phyloP scores from a whole-genome alignment of 768 basidiomycete genomes.

The Boletus sp. region DNA sequence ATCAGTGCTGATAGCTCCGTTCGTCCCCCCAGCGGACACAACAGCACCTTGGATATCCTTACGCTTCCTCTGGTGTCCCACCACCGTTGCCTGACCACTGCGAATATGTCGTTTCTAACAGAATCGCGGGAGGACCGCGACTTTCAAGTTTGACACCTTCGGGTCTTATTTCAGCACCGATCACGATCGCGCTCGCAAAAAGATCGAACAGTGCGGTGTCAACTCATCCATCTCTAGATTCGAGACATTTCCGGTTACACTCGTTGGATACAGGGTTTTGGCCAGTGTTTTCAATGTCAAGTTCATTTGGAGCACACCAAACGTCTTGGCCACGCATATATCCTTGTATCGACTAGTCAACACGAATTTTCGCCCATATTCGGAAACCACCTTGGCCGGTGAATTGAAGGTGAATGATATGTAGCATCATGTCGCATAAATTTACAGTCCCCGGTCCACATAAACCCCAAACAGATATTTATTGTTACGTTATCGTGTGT shows the following conservation, averaged over 20 bases:
- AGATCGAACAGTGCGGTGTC: conserved; percentile 8
- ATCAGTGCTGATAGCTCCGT: conserved; percentile 1
- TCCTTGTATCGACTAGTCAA: neutral
- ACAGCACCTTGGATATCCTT: neutral
- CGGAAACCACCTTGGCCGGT: neutral
- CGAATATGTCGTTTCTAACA: neutral
- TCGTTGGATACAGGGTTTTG: conserved; percentile 1
- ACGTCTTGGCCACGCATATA: neutral
- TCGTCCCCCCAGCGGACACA: neutral
- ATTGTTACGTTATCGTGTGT: conserved; percentile 16
- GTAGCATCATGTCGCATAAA: neutral
- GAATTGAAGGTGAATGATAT: neutral
- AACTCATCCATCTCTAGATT: conserved; percentile 15
- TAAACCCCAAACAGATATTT: neutral
- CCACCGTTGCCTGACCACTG: neutral
- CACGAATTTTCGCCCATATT: neutral
- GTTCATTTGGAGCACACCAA: neutral
- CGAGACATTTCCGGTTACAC: conserved; percentile 1
- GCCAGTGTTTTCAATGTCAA: neutral
- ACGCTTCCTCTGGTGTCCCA: neutral
- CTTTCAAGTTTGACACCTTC: neutral
- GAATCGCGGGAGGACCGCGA: conserved; percentile 3
- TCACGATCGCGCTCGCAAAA: conserved; percentile 18
- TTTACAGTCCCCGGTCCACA: neutral
- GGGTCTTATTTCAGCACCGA: conserved; percentile 12